Evolutionary conservation across 2,329 filamentous ascomycete genomes (phyloP), one percentile per base, ranked within the genome.

Genomic region (Aspergillus ibericus): DNA sequence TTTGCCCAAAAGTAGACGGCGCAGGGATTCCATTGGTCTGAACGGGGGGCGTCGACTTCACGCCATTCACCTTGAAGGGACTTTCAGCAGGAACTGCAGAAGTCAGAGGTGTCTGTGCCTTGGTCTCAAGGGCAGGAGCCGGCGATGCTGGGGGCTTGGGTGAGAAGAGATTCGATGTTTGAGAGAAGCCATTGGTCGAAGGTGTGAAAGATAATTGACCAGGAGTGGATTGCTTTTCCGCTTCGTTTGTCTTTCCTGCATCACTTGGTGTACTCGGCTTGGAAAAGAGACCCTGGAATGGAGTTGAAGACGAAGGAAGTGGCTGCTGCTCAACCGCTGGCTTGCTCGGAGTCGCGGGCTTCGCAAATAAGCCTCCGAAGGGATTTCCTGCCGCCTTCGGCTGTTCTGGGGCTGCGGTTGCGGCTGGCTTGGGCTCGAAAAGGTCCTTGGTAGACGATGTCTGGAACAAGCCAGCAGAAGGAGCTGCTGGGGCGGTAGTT

Each of bases 381-480:
- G 66, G 68, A 27, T 64, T 69, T n/a, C n/a, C 55, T 9, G 61
- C 34, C 9, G 63, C 35, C 35, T 66, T 56, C 4, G 65, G 32
- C 35, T 63, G 58, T 7, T 62, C 59, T 42, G 64, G 52, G 25
- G 61, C 60, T 10, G 55, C 42, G 32, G 63, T 42, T 8, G 59
- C 47, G 3, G 62, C 44, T 42, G 62, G 58, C 34, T 71, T 66
- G 1, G 63, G 64, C 25, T 61, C 62, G 56, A 72, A 68, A 9
- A 69, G 44, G 40, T 62, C 71, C 55, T 59, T 63, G 5, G 65
- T 55, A 15, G 63, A 57, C 7, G 64, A 53, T n/a, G 65, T 49
- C 51, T 68, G 66, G 40, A 65, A 66, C 9, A 63, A 46, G 3
- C 53, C 58, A 54, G 38, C 58, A 10, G 63, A 55, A 27, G 60